Conservation (phyloP, 2,329 filamentous ascomycete species). For the Akanthomyces muscarius region DNA sequence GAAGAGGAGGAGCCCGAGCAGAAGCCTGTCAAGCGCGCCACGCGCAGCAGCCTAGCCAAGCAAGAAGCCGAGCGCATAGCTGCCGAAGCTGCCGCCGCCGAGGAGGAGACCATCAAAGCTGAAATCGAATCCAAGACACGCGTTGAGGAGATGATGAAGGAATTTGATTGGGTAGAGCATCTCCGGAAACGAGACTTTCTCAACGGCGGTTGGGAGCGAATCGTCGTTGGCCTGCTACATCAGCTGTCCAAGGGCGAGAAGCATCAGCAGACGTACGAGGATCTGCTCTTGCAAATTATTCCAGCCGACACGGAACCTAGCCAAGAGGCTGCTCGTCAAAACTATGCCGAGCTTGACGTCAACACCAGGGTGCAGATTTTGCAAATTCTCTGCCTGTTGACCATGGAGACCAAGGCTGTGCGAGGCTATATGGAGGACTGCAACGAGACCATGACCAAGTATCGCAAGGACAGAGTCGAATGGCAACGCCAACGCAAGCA, state of each 20-base stretch:
- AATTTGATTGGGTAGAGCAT: constrained; percentile 81
- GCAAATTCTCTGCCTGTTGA: constrained; percentile 82
- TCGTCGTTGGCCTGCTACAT: constrained; percentile 80
- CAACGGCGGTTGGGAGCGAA: constrained; percentile 86
- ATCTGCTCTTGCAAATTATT: constrained; percentile 74
- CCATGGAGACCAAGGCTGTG: constrained; percentile 79
- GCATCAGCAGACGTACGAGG: constrained; percentile 68
- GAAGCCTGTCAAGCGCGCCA: constrained; percentile 65
- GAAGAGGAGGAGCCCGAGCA: constrained; percentile 68
- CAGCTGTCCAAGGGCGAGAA: constrained; percentile 75
- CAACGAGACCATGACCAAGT: constrained; percentile 88
- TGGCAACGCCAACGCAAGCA: constrained; percentile 74
- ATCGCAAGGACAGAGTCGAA: constrained; percentile 94
- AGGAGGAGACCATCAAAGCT: constrained; percentile 43
- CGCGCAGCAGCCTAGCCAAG: constrained; percentile 81
- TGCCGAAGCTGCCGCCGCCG: constrained; percentile 53
- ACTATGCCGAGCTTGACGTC: constrained; percentile 74
- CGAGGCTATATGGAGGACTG: constrained; percentile 88
- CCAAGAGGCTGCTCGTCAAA: constrained; percentile 65
- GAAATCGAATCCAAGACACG: constrained; percentile 56
- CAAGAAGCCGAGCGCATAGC: constrained; percentile 68
- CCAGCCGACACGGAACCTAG: constrained; percentile 73
- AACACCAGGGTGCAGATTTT: constrained; percentile 77
- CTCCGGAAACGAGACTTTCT: constrained; percentile 79
- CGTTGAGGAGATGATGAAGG: constrained; percentile 69